Base-by-base conservation (phyloP, 768 basidiomycete genomes). In the Imleria badia region DNA sequence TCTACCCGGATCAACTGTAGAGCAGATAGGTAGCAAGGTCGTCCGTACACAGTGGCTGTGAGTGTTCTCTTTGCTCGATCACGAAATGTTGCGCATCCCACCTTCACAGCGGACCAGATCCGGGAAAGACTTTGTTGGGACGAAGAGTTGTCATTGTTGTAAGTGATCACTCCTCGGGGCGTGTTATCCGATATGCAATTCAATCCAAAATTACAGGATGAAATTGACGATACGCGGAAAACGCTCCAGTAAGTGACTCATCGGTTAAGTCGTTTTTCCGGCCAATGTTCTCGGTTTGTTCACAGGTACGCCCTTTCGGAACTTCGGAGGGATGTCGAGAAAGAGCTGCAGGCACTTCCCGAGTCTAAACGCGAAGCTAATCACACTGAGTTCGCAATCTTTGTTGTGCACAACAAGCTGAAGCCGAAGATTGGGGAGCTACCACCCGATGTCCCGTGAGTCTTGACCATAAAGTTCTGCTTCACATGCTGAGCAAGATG, bases 1-100 rank as follows among this genome's bases (percentile, higher is more conserved):
- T 26, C 78, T 98, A 17, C 85, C 86, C 6, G 91, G 86, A 17
- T 81, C 83, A 5, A 84, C 84, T 1, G 83, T 72, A 29, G 84
- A 93, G 61, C 82, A 86, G 68, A 80, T 94, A 47, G 91, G 91
- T 45, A 80, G 76, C 55, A 87, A 97, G 69, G 92, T 99, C 59
- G 77, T 97, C 62, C 82, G 95, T 51, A 99, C 95, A 15, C 97
- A 99, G 72, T 99, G 97, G 97, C 76, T 98, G 89, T 91, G 70
- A 68, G 87, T 75, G 19, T 51, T 46, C 15, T 39, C 34, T 30
- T 45, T 53, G 38, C 44, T 47, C 49, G 23, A 43, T 41, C 47
- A 36, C 34, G 22, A 23, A n/a, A 19, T 40, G 53, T 29, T 20
- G 34, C 31, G 9, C 29, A 62, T 52, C 29, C 20, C 33, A 17